Evolutionary conservation across 2,329 filamentous ascomycete species (phyloP).

Genomic region (Fulvia fulva): DNA sequence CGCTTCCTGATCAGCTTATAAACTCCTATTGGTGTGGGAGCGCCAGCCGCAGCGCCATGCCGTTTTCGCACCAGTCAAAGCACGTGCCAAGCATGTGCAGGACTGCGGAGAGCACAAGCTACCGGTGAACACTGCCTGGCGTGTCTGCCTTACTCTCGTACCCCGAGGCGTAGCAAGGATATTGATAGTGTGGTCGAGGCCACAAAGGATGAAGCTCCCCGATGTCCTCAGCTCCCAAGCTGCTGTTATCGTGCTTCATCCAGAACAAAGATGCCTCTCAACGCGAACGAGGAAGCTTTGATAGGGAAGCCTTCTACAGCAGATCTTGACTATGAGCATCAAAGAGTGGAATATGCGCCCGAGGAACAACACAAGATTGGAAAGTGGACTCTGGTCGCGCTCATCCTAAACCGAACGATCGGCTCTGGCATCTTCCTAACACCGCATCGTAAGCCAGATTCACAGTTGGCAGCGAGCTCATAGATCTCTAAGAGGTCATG

Average conservation of each 20-base stretch:
- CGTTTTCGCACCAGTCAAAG: not conserved
- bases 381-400: slow-evolving; percentile 19
- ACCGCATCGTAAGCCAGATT: slow-evolving; percentile 10
- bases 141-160: not conserved
- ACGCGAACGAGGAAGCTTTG: slow-evolving; percentile 19
- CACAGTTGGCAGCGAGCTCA: not conserved
- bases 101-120: not conserved
- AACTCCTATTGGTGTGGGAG: slow-evolving; percentile 1
- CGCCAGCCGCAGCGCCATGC: not conserved
- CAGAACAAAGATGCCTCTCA: slow-evolving; percentile 16
- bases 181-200: not conserved
- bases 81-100: not conserved
- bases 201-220: not conserved
- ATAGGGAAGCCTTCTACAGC: slow-evolving; percentile 11
- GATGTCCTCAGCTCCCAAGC: not conserved
- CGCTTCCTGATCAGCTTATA: slow-evolving; percentile 5
- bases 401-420: slow-evolving; percentile 27
- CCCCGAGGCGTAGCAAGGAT: not conserved
- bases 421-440: slow-evolving; percentile 27
- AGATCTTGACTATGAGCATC: slow-evolving; percentile 14
- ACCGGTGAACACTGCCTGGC: not conserved
- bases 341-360: slow-evolving; percentile 19
- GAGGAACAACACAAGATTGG: slow-evolving; percentile 19
- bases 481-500: not conserved
- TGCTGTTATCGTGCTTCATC: not conserved